These are phyloP conservation scores for Arbutus unedo DNA, from an alignment of 148 eudicot species.

Conservation along the genomic window DNA sequence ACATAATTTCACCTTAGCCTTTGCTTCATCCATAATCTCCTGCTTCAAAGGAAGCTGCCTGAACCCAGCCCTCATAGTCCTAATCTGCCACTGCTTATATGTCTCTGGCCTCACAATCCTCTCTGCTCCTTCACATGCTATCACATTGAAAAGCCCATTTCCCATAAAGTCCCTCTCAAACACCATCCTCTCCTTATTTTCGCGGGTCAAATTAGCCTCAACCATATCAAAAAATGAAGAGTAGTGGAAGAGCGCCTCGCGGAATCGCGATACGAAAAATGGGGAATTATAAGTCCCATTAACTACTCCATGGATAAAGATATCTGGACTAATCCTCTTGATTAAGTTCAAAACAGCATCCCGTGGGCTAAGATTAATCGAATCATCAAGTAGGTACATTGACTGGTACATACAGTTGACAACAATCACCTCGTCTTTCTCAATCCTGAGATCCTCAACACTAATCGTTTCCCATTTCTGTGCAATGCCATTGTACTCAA, in stretches of 20 bases:
- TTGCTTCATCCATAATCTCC: constrained; percentile 33
- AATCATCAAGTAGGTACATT: constrained; percentile 50
- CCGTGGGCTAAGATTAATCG: constrained; percentile 27
- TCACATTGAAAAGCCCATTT: constrained; percentile 37
- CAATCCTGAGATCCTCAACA: constrained; percentile 38
- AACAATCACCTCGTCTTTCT: constrained; percentile 25
- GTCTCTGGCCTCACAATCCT: constrained; percentile 56
- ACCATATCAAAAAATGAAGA: constrained; percentile 40
- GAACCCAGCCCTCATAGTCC: constrained; percentile 40
- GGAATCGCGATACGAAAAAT: constrained; percentile 53
- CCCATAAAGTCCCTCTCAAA: constrained; percentile 43
- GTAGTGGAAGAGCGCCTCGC: constrained; percentile 40
- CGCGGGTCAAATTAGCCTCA: constrained; percentile 39
- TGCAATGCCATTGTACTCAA: constrained; percentile 50
- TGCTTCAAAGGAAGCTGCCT: constrained; percentile 34
- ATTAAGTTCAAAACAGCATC: constrained; percentile 21
- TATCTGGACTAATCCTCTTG: constrained; percentile 17
- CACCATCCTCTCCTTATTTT: constrained; percentile 33
- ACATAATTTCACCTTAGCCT: constrained; percentile 25
- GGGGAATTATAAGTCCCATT: constrained; percentile 52
- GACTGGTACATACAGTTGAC: constrained; percentile 43
- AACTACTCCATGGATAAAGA: constrained; percentile 42
- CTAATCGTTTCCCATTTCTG: constrained; percentile 40
- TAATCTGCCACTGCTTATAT: constrained; percentile 58
- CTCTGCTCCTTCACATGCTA: constrained; percentile 52